A percentile compares a stretch with the other conserved stretches of the same genome.
Evolutionary conservation across 1,284 basidiomycete species (phyloP).

Genomic region (Tremellales sp.): DNA sequence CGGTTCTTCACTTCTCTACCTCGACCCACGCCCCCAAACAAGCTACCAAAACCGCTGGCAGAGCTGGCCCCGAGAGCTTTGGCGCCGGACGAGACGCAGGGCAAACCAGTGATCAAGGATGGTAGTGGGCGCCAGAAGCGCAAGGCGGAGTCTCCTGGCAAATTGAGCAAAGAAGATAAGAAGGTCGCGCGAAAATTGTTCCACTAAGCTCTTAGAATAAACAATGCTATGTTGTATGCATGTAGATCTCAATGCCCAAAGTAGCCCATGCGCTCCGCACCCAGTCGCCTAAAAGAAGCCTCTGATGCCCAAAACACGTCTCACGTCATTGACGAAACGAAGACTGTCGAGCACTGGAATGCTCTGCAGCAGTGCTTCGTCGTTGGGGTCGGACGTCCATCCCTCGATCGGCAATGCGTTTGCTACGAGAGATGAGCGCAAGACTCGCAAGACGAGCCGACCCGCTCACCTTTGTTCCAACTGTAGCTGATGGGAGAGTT

Average conservation of each 20-base stretch:
- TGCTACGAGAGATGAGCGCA: constrained; percentile 54
- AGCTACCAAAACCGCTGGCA: constrained; percentile 44
- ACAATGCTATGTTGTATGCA: neutral
- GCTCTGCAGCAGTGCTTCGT: constrained; percentile 93
- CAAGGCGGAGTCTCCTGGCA: constrained; percentile 33
- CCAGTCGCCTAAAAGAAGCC: constrained; percentile 36
- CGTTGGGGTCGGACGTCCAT: constrained; percentile 95
- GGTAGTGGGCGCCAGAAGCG: constrained; percentile 26
- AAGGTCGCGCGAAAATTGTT: neutral
- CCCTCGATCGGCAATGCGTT: constrained; percentile 99
- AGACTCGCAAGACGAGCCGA: neutral
- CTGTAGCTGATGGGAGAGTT: constrained; percentile 93
- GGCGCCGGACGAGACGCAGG: constrained; percentile 40
- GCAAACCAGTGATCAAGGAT: constrained; percentile 29
- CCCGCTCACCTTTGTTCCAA: constrained; percentile 75
- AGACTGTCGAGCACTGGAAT: constrained; percentile 92
- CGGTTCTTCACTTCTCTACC: constrained; percentile 41
- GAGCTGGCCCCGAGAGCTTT: constrained; percentile 44
- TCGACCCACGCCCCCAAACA: constrained; percentile 38
- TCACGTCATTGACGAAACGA: constrained; percentile 91
- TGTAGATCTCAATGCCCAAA: too few species aligned
- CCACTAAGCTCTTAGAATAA: neutral
- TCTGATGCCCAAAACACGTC: constrained; percentile 78
- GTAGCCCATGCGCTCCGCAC: too few species aligned
- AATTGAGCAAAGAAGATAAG: neutral